Percentiles rank a stretch among this genome's conserved stretches.
These are phyloP conservation scores for Cercospora citrullina DNA, from an alignment of 2,329 filamentous ascomycete species.

Conservation along the genomic window DNA sequence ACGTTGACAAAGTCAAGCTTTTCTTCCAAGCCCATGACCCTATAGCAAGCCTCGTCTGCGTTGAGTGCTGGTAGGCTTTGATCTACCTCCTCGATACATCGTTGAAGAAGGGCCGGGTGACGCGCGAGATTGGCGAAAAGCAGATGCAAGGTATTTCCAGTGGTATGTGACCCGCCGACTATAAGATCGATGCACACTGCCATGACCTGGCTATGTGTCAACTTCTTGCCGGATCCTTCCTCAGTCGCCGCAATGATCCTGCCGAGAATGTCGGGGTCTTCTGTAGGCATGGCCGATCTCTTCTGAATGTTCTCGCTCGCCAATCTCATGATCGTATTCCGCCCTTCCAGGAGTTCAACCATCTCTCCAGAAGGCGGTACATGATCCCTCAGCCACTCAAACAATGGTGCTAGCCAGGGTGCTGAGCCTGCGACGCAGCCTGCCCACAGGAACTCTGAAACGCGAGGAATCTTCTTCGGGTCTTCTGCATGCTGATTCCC, in stretches of 20 bases:
- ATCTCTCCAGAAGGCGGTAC: background rate
- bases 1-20: slow-evolving; percentile 2
- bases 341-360: background rate
- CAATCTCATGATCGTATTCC: background rate
- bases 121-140: slow-evolving; percentile 9
- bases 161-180: slow-evolving; percentile 13
- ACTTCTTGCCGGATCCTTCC: background rate
- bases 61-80: background rate
- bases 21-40: slow-evolving; percentile 7
- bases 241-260: background rate
- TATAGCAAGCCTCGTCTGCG: background rate
- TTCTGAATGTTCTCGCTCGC: background rate
- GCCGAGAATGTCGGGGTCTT: background rate
- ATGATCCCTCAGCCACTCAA: slow-evolving; percentile 7
- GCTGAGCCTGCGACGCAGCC: background rate
- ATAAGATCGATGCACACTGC: background rate
- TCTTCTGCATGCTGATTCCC: slow-evolving; percentile 8
- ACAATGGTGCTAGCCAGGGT: background rate
- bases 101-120: background rate
- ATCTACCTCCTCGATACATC: slow-evolving; percentile 8
- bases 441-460: slow-evolving; percentile 1
- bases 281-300: background rate
- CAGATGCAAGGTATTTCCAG: slow-evolving; percentile 3
- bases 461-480: slow-evolving; percentile 7
- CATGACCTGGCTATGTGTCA: background rate